These are phyloP conservation scores for Suillus tomentosus DNA, from an alignment of 768 basidiomycete species.

Conservation along the genomic window DNA sequence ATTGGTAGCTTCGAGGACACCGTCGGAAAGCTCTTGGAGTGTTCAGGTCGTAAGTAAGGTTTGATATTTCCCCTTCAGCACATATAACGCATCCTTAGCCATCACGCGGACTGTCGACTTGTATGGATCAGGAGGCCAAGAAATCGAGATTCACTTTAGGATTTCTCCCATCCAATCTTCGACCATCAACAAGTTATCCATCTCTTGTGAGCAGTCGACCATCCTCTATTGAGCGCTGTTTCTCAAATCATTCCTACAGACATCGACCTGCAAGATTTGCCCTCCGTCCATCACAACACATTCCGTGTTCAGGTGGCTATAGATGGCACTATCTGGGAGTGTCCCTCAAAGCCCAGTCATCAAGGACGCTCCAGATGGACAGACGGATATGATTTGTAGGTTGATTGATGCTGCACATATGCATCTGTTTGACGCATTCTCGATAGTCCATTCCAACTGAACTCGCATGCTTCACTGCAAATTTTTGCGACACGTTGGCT, in stretches of 20 bases:
- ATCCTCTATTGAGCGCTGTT: not conserved
- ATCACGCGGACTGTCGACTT: not conserved
- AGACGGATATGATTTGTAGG: conserved; percentile 4
- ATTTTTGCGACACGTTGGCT: conserved; percentile 4
- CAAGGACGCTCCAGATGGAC: conserved; percentile 2
- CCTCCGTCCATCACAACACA: not conserved
- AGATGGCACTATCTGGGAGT: not conserved
- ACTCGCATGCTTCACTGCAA: not conserved
- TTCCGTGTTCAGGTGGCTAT: not conserved
- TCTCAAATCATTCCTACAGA: not conserved
- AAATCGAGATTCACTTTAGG: not conserved
- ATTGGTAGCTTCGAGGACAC: not conserved
- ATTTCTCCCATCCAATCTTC: not conserved
- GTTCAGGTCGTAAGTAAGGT: conserved; percentile 1
- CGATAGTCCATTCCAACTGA: not conserved
- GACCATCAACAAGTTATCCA: not conserved
- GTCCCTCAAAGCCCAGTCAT: not conserved
- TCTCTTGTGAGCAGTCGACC: not conserved
- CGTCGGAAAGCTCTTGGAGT: not conserved
- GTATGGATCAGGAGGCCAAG: not conserved
- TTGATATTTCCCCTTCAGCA: not conserved
- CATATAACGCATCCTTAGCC: not conserved
- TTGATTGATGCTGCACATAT: not conserved
- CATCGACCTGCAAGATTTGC: conserved; percentile 1
- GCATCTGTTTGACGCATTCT: not conserved